Base-by-base conservation (phyloP, 371 early-diverging fungal genomes). In the Massospora cicadina region DNA sequence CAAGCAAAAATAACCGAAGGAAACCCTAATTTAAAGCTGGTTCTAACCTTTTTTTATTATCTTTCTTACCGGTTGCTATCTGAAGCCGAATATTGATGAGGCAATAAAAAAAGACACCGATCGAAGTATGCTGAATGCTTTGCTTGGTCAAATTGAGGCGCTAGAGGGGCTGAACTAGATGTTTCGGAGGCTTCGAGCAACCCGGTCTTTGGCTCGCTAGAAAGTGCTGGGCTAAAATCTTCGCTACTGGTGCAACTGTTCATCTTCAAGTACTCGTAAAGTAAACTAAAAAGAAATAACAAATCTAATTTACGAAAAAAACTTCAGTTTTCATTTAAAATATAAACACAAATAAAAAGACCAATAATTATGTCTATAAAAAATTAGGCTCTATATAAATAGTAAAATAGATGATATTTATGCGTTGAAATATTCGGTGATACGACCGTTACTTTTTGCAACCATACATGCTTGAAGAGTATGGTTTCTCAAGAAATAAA, bases 1-100 rank as follows among this genome's bases (percentile, higher is more conserved):
- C 10, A 97, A 70, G 58, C 83, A 79, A 71, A 94, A 92, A 72
- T 82, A 90, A 26, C 78, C 86, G 25, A 94, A 69, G 1, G 91
- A 90, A 87, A 93, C 84, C 68, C 97, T 88, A 69, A 25, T 43
- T 43, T 10, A 17, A 5, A 17, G 17, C 5, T 10, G 43, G 17
- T 10, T 43, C 17, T 10, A 43, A 10, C 17, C 43, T 10, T 43
- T 43, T 17, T 17, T 5, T 43, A 43, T 43, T 43, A 43, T 43
- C 17, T 43, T 43, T 43, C 43, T 43, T 43, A 43, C 43, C 43
- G 43, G 17, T 5, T 43, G 17, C 43, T 10, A 17, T 43, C 43
- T 43, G 43, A 5, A 43, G 43, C 5, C 5, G 43, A 43, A 17
- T 43, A 43, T 43, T 43, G 43, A 43, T 43, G 43, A 43, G 43